Evolutionary conservation across 805 yeast genomes (phyloP).

Genomic region (Ogataea parapolymorpha): DNA sequence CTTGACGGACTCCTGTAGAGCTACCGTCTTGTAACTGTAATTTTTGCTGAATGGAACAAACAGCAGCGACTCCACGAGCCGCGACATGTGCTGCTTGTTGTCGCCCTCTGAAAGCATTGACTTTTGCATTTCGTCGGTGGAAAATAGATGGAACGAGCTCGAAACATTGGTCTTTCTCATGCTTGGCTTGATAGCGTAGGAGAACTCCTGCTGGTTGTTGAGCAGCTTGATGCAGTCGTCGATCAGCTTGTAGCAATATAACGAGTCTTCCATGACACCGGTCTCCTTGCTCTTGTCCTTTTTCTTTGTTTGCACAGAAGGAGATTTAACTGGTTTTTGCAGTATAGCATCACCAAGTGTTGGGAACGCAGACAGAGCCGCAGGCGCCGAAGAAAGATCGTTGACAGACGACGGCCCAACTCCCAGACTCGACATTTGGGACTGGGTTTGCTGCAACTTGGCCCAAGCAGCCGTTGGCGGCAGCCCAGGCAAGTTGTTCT

Average conservation of each 20-base stretch:
- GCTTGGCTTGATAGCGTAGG: constrained; percentile 27
- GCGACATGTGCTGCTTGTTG: constrained; percentile 23
- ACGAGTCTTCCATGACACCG: constrained; percentile 21
- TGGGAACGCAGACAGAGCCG: constrained; percentile 29
- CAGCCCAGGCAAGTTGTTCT: constrained; percentile 34
- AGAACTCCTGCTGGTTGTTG: constrained; percentile 22
- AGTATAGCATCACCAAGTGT: constrained; percentile 26
- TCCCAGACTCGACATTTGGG: constrained; percentile 24
- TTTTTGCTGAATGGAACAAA: constrained; percentile 34
- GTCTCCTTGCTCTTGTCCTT: constrained; percentile 29
- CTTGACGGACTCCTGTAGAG: constrained; percentile 5
- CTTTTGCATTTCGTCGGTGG: constrained; percentile 16
- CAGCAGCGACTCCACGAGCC: constrained; percentile 31
- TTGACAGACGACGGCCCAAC: constrained; percentile 6
- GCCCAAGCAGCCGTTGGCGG: constrained; percentile 77
- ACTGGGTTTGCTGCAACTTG: constrained; percentile 20
- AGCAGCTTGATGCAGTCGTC: constrained; percentile 27
- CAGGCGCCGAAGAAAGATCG: constrained; percentile 9
- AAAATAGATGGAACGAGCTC: constrained; percentile 25
- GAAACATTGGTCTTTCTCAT: constrained; percentile 13
- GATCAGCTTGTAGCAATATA: constrained; percentile 24
- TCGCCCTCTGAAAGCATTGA: constrained; percentile 16
- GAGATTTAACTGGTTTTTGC: constrained; percentile 18
- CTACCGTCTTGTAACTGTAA: constrained; percentile 26
- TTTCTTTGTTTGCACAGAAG: constrained; percentile 19